A percentile compares a stretch with the other conserved stretches of the same genome.
These are phyloP conservation scores for Neonectria punicea DNA, from an alignment of 2,329 filamentous ascomycete genomes.

Conservation along the genomic window DNA sequence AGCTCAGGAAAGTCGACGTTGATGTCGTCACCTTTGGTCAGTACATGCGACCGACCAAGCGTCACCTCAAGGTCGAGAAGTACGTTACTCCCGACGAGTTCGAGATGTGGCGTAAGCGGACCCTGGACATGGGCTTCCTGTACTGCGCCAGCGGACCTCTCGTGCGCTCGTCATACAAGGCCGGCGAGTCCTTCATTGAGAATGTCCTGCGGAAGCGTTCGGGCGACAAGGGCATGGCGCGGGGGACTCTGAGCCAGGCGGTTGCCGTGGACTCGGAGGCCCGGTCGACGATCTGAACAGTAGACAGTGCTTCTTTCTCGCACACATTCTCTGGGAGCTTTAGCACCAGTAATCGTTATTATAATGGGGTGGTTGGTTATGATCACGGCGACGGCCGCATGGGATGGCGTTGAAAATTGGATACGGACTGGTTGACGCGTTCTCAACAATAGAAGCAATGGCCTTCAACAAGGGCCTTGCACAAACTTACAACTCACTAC, in stretches of 20 bases:
- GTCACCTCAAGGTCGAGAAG: conserved; percentile 95
- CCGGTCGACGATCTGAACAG: conserved; percentile 35
- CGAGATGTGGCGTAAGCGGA: conserved; percentile 89
- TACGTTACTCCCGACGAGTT: conserved; percentile 94
- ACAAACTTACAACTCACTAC: conserved; percentile 19
- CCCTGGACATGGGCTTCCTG: conserved; percentile 93
- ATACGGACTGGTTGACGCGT: conserved; percentile 29
- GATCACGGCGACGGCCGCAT: conserved; percentile 36
- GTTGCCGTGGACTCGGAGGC: conserved; percentile 51
- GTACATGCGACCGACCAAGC: conserved; percentile 99
- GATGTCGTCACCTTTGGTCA: conserved; percentile 99
- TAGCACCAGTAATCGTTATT: conserved; percentile 23
- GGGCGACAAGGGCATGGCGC: conserved; percentile 52
- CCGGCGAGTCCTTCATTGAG: conserved; percentile 98
- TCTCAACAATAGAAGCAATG: conserved; percentile 44
- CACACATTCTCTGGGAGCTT: background rate
- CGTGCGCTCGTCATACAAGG: conserved; percentile 96
- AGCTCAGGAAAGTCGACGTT: conserved; percentile 82
- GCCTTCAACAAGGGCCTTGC: conserved; percentile 44
- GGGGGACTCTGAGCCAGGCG: conserved; percentile 51
- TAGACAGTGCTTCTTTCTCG: conserved; percentile 9
- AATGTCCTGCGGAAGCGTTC: conserved; percentile 91
- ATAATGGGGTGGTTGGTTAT: conserved; percentile 37
- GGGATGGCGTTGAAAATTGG: conserved; percentile 41
- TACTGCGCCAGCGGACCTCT: conserved; percentile 95